Conservation (phyloP, 345 rosid genomes). For the Salix brachista region DNA sequence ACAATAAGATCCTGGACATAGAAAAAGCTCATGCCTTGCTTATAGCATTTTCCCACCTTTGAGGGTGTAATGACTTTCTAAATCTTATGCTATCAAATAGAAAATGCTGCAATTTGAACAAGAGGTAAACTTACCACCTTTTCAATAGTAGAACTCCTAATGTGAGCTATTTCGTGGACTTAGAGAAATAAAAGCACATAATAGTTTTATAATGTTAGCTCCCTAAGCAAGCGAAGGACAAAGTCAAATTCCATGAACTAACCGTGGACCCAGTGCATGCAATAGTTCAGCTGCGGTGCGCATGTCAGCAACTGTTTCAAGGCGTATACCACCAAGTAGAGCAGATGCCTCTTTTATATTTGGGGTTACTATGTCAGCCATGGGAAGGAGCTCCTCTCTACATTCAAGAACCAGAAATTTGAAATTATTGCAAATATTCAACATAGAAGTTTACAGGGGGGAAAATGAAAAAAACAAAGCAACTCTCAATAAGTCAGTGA, state of each 20-base stretch:
- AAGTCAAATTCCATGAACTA: constrained; percentile 13
- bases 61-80: neutral
- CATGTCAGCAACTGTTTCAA: constrained; percentile 72
- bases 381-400: constrained; percentile 79
- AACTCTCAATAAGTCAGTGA: neutral
- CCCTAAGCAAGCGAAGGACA: neutral
- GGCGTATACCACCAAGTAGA: constrained; percentile 58
- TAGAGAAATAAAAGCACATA: neutral
- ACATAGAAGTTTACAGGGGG: neutral
- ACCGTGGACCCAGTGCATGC: constrained; percentile 84
- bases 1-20: neutral
- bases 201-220: constrained; percentile 9
- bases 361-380: constrained; percentile 85
- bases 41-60: neutral
- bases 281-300: constrained; percentile 62
- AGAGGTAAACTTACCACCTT: neutral
- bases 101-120: neutral
- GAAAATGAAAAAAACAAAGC: neutral
- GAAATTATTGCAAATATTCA: neutral
- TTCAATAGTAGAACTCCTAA: neutral
- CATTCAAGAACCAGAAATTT: constrained; percentile 23
- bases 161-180: neutral
- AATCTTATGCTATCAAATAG: neutral
- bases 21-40: neutral
- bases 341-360: constrained; percentile 89